A percentile compares a stretch with the other conserved stretches of the same genome.
Evolutionary conservation across 1,139 yeast genomes (phyloP).

Genomic region (Zygosaccharomyces pseudobailii): DNA sequence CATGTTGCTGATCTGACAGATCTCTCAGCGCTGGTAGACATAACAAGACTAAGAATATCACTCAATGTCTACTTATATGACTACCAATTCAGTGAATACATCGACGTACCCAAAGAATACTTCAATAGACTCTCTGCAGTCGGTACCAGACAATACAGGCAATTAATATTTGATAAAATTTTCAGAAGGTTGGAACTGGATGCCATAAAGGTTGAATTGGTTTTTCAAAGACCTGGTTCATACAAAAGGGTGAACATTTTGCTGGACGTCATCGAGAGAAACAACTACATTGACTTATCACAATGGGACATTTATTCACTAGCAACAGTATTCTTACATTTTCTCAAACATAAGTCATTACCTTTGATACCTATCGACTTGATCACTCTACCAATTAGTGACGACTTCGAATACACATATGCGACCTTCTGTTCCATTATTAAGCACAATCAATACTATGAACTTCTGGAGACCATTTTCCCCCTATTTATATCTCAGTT

Average conservation of each 20-base stretch:
- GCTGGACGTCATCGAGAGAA: slow-evolving; percentile 49
- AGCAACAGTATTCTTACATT: slow-evolving; percentile 48
- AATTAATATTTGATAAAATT: slow-evolving; percentile 40
- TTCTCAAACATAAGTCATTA: slow-evolving; percentile 42
- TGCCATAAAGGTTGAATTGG: slow-evolving; percentile 43
- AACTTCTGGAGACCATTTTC: slow-evolving; percentile 39
- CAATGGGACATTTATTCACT: slow-evolving; percentile 60
- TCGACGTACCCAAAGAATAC: slow-evolving; percentile 34
- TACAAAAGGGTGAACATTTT: slow-evolving; percentile 47
- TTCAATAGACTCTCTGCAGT: slow-evolving; percentile 26
- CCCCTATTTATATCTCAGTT: slow-evolving; percentile 40
- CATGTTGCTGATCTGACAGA: slow-evolving; percentile 47
- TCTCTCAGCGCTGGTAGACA: slow-evolving; percentile 62
- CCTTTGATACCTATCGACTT: slow-evolving; percentile 44
- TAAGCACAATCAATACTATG: slow-evolving; percentile 29
- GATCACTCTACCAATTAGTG: slow-evolving; percentile 46
- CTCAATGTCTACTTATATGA: slow-evolving; percentile 65
- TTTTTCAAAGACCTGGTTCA: slow-evolving; percentile 58
- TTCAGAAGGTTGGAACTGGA: slow-evolving; percentile 45
- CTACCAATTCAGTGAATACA: slow-evolving; percentile 34
- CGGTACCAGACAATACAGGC: slow-evolving; percentile 36
- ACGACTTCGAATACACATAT: slow-evolving; percentile 41
- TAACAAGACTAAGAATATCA: slow-evolving; percentile 72
- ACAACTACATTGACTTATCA: slow-evolving; percentile 52
- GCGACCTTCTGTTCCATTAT: slow-evolving; percentile 37